Conservation (phyloP, 768 basidiomycete species). For the Tephrocybe rancida region DNA sequence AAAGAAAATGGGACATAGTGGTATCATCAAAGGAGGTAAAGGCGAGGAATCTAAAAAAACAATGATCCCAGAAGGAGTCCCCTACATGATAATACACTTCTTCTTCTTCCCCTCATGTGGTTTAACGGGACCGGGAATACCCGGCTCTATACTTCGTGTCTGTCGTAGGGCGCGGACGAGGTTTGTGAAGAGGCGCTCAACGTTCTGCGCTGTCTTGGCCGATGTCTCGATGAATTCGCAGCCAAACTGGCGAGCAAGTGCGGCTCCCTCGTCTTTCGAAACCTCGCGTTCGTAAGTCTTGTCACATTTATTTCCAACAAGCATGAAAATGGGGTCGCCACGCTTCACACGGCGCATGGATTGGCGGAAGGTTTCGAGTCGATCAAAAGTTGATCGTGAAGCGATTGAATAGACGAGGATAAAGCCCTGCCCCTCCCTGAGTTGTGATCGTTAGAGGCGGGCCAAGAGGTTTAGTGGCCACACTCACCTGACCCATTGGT, state of each 20-base stretch:
- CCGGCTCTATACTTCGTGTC: constrained; percentile 60
- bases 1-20: constrained; percentile 48
- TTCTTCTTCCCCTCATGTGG: constrained; percentile 42
- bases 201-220: constrained; percentile 94
- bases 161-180: constrained; percentile 84
- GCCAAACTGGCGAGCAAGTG: constrained; percentile 80
- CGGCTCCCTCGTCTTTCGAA: constrained; percentile 84
- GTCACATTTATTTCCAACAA: constrained; percentile 97
- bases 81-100: constrained; percentile 85
- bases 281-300: constrained; percentile 91
- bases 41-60: constrained; percentile 67
- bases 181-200: constrained; percentile 87
- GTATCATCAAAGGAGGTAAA: constrained; percentile 86
- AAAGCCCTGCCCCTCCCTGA: constrained; percentile 96
- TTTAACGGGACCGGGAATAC: constrained; percentile 39
- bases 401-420: constrained; percentile 97
- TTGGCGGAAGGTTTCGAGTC: constrained; percentile 87
- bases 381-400: constrained; percentile 89
- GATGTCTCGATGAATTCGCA: constrained; percentile 96
- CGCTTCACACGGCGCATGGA: constrained; percentile 90
- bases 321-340: constrained; percentile 84
- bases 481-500: constrained; percentile 96
- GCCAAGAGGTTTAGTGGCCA: constrained; percentile 10
- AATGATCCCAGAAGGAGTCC: constrained; percentile 61
- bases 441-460: constrained; percentile 10